Conservation (phyloP, 2,329 filamentous ascomycete species). For the Moelleriella libera region DNA sequence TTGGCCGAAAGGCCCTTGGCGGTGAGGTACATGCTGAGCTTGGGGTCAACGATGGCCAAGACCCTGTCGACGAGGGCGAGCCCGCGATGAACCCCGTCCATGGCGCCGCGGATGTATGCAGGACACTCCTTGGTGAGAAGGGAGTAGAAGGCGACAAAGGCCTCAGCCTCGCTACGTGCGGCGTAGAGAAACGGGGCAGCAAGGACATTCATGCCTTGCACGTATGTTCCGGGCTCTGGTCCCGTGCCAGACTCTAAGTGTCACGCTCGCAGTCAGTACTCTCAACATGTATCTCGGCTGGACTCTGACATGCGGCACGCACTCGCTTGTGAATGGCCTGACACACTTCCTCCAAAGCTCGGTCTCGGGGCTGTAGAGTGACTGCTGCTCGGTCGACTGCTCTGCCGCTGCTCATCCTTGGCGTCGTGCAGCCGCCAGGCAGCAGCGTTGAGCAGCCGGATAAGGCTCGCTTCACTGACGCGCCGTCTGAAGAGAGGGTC, state of each 20-base stretch:
- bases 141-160: conserved; percentile 79
- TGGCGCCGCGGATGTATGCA: conserved; percentile 85
- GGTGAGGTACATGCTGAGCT: conserved; percentile 70
- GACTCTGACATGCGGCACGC: conserved; percentile 7
- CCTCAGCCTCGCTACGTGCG: conserved; percentile 85
- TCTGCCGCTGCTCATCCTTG: conserved; percentile 32
- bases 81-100: conserved; percentile 93
- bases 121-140: conserved; percentile 82
- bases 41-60: conserved; percentile 79
- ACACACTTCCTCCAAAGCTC: conserved; percentile 17
- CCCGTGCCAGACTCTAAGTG: conserved; percentile 38
- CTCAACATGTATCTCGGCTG: conserved; percentile 11
- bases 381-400: conserved; percentile 22
- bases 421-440: conserved; percentile 88
- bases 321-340: conserved; percentile 23
- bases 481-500: conserved; percentile 93
- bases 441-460: conserved; percentile 84
- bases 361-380: conserved; percentile 18
- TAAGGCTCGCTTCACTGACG: conserved; percentile 89
- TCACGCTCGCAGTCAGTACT: conserved; percentile 32
- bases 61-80: conserved; percentile 86
- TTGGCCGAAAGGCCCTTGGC: conserved; percentile 81
- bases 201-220: conserved; percentile 98
- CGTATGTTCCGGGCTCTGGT: conserved; percentile 69
- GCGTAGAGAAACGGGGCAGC: conserved; percentile 93